These are phyloP conservation scores for Eutrema japonicum DNA, from an alignment of 345 rosid species.

Conservation along the genomic window DNA sequence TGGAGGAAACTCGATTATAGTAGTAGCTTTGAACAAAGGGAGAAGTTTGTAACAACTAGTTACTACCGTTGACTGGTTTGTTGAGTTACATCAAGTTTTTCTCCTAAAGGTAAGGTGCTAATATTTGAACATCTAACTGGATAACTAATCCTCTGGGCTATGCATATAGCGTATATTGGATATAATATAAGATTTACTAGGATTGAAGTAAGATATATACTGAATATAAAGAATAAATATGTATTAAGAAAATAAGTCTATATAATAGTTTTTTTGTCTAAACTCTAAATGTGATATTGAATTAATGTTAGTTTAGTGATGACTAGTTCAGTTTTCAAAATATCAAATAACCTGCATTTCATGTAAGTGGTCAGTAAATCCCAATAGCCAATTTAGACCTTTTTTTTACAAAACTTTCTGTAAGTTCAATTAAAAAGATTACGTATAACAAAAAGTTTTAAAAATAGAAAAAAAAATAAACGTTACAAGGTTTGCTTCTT, in stretches of 20 bases:
- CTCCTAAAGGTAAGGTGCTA: background rate
- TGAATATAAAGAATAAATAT: too few species aligned
- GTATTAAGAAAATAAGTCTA: too few species aligned
- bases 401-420: background rate
- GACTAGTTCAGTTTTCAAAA: background rate
- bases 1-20: background rate
- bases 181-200: background rate
- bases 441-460: constrained; percentile 27
- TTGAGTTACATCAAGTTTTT: background rate
- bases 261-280: background rate
- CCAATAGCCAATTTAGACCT: background rate
- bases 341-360: constrained; percentile 7
- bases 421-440: background rate
- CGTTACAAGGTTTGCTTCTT: constrained; percentile 4
- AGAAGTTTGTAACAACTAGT: background rate
- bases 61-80: background rate
- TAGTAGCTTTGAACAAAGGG: background rate
- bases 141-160: too few species aligned
- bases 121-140: background rate
- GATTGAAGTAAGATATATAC: background rate
- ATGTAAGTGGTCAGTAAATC: background rate
- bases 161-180: too few species aligned
- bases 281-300: background rate
- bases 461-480: background rate
- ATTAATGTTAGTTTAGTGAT: background rate